These are phyloP conservation scores for Sclerotinia nivalis DNA, from an alignment of 2,329 filamentous ascomycete species.

Conservation along the genomic window DNA sequence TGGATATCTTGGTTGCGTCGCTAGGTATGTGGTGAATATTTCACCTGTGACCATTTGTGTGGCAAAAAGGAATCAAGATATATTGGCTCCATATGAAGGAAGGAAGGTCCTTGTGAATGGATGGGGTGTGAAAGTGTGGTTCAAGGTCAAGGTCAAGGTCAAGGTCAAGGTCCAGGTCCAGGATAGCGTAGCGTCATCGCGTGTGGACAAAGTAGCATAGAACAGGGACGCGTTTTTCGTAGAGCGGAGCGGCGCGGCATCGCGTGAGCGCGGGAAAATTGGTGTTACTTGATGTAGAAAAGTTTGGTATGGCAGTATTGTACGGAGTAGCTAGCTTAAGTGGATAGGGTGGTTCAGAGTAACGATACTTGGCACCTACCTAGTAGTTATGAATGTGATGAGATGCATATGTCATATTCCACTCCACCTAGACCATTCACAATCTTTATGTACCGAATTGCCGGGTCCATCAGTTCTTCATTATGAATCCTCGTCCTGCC, in stretches of 20 bases:
- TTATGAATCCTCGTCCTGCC: slow-evolving; percentile 1
- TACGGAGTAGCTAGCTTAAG: not conserved
- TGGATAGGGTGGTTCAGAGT: not conserved
- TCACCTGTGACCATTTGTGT: not conserved
- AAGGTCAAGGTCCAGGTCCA: not conserved
- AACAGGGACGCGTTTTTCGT: slow-evolving; percentile 1
- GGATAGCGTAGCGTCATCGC: slow-evolving; percentile 3
- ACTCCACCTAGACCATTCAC: not conserved
- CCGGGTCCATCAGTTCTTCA: slow-evolving; percentile 9
- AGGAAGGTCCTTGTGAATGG: slow-evolving; percentile 3
- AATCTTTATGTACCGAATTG: slow-evolving; percentile 1
- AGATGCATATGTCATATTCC: not conserved
- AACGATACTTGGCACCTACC: not conserved
- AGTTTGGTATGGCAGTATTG: not conserved
- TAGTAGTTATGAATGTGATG: not conserved
- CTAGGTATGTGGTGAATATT: not conserved
- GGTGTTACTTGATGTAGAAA: not conserved
- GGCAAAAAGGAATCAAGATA: not conserved
- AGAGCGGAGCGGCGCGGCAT: slow-evolving; percentile 10
- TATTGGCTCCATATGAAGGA: not conserved
- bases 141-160: not conserved
- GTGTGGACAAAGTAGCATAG: slow-evolving; percentile 1
- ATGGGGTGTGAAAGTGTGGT: not conserved
- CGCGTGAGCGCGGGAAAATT: not conserved
- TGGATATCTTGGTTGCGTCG: not conserved